Base-by-base conservation (phyloP, 768 basidiomycete species). In the Pholiota molesta region DNA sequence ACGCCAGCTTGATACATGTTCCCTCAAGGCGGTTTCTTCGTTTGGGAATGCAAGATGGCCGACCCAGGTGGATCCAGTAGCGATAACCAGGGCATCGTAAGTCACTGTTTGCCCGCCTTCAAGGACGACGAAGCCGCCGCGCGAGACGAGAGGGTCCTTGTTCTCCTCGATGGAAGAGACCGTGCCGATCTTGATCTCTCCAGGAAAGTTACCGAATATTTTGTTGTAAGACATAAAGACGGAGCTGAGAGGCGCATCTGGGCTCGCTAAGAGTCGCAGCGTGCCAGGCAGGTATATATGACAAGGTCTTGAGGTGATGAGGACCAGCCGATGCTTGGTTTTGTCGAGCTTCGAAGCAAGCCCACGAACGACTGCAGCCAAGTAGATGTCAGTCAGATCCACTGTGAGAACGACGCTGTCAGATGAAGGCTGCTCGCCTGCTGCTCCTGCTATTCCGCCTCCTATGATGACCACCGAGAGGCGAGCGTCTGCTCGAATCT, bases 81-180 rank as follows among this genome's bases (percentile, higher is more conserved):
- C 81, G 39, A 91, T 71, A 51, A 90, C 77, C 52, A 90, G 80
- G 33, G 81, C 74, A 31, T 82, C 80, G 66, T 86, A 91, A 10
- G 70, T 65, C 14, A 91, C 62, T 16, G 68, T 69, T 47, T 84
- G 78, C 21, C 84, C 85, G 64, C 74, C 72, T 11, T 76, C 76
- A 8, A 91, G 77, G 5, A 81, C 74, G 10, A 90, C 78, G 16
- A 69, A 61, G 2, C 80, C 76, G 0, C 83, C 83, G n/a, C 79
- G 78, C 1, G 69, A 61, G 10, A 66, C 35, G 14, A 53, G 35
- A 44, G 60, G 45, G 19, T 68, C 62, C 21, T 62, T 73, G 39
- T 73, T 59, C 39, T 75, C 69, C 49, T 73, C 60, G 16, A 78
- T 75, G 3, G 71, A 71, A 33, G 66, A 68, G 21, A 79, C 79